Percentiles rank a stretch among this genome's conserved stretches.
These are phyloP conservation scores for Omphalea diandra DNA, from an alignment of 441 rosid species.

Conservation along the genomic window DNA sequence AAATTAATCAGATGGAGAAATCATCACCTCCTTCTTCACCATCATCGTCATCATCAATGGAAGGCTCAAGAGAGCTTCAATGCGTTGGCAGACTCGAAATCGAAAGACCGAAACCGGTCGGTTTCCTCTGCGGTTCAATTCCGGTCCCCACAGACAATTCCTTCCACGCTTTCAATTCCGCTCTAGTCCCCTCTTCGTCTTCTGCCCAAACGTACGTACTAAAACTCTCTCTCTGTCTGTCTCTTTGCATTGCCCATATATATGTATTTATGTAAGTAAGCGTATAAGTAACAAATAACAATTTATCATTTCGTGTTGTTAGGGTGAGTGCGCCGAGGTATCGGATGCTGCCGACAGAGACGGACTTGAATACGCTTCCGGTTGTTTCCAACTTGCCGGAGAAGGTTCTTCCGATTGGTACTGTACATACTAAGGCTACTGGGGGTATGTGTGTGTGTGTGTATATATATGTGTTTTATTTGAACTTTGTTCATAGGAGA, in stretches of 20 bases:
- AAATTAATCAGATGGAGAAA: constrained; percentile 40
- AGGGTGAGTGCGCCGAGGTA: constrained; percentile 78
- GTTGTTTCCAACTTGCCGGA: constrained; percentile 54
- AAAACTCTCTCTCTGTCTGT: background rate
- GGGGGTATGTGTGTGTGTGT: constrained; percentile 46
- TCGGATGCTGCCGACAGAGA: constrained; percentile 72
- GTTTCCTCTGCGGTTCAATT: constrained; percentile 89
- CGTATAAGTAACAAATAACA: no score
- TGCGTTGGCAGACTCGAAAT: constrained; percentile 81
- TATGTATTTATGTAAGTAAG: background rate
- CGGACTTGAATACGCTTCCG: constrained; percentile 81
- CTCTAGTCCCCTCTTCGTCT: constrained; percentile 74
- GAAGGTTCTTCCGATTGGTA: constrained; percentile 61
- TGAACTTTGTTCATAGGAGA: background rate
- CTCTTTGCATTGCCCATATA: background rate
- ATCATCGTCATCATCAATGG: constrained; percentile 27
- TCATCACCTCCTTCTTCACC: constrained; percentile 32
- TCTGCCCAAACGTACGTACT: constrained; percentile 53
- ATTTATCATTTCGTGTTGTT: constrained; percentile 13
- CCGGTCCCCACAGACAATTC: constrained; percentile 83
- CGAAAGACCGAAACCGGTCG: constrained; percentile 59
- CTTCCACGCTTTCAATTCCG: constrained; percentile 59
- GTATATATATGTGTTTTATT: background rate
- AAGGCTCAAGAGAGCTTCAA: constrained; percentile 57
- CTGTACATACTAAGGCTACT: constrained; percentile 49